Percentiles rank a stretch among this genome's conserved stretches.
These are phyloP conservation scores for Tetrapisispora nanseiensis DNA, from an alignment of 805 yeast species.

Conservation along the genomic window DNA sequence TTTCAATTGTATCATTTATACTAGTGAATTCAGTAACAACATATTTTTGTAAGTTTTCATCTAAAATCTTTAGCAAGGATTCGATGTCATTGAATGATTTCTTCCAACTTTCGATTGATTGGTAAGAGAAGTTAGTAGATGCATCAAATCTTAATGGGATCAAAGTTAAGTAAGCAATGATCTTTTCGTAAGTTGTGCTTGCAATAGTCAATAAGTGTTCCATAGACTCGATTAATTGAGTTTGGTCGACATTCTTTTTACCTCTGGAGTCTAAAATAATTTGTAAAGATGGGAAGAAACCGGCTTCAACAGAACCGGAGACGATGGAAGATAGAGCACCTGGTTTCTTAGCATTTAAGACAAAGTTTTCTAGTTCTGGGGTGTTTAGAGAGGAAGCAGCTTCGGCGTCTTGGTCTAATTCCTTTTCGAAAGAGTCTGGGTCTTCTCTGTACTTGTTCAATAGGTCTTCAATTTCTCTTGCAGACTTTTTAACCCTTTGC, in stretches of 20 bases:
- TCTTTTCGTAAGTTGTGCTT: conserved; percentile 59
- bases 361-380: conserved; percentile 23
- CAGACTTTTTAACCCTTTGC: conserved; percentile 78
- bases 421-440: conserved; percentile 67
- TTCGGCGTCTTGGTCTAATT: conserved; percentile 28
- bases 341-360: conserved; percentile 12
- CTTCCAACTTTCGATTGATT: conserved; percentile 79
- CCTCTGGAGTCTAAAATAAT: conserved; percentile 84
- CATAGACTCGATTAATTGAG: conserved; percentile 63
- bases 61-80: conserved; percentile 57
- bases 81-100: conserved; percentile 53
- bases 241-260: conserved; percentile 81
- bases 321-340: conserved; percentile 26
- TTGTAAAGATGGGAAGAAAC: conserved; percentile 63
- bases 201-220: conserved; percentile 50
- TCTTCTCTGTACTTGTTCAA: conserved; percentile 51
- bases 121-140: conserved; percentile 51
- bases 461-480: conserved; percentile 55
- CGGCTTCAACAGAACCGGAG: conserved; percentile 31
- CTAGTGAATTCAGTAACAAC: conserved; percentile 69
- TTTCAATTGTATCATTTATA: conserved; percentile 61
- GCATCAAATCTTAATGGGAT: conserved; percentile 85
- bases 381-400: conserved; percentile 21
- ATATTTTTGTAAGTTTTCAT: conserved; percentile 45
- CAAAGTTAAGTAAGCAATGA: conserved; percentile 67